Evolutionary conservation across 2,329 filamentous ascomycete species (phyloP).

Genomic region (Chlorencoelia australis): DNA sequence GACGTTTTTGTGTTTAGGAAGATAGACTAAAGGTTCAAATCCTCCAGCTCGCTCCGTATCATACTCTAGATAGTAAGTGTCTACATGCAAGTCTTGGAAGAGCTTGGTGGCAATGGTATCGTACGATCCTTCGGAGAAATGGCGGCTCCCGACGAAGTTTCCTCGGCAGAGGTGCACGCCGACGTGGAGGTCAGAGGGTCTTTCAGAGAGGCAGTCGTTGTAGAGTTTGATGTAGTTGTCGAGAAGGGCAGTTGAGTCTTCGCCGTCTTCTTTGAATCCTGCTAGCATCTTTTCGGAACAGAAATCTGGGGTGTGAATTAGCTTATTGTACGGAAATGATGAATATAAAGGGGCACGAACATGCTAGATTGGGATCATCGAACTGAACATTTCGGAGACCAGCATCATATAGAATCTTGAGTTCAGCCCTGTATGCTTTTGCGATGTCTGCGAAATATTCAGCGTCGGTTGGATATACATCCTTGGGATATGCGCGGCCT

Average conservation of each 20-base stretch:
- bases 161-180: constrained; percentile 66
- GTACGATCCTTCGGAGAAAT: constrained; percentile 58
- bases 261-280: constrained; percentile 57
- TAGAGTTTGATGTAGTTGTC: constrained; percentile 69
- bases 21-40: constrained; percentile 52
- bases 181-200: constrained; percentile 61
- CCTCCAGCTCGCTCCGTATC: constrained; percentile 55
- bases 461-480: constrained; percentile 39
- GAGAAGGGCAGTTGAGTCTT: constrained; percentile 62
- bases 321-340: too few species aligned
- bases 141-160: constrained; percentile 56
- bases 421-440: constrained; percentile 40
- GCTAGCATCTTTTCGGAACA: constrained; percentile 62
- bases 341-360: too few species aligned
- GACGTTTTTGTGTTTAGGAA: constrained; percentile 52
- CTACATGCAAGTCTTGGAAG: constrained; percentile 50
- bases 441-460: constrained; percentile 46
- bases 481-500: constrained; percentile 39
- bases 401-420: constrained; percentile 41
- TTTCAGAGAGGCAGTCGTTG: constrained; percentile 57
- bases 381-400: constrained; percentile 44
- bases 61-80: constrained; percentile 62
- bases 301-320: too few species aligned
- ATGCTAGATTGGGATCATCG: constrained; percentile 50
- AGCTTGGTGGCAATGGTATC: constrained; percentile 58